Percentiles rank a stretch among this genome's conserved stretches.
Evolutionary conservation across 2,329 filamentous ascomycete species (phyloP).

Genomic region (Microsporum audouinii): DNA sequence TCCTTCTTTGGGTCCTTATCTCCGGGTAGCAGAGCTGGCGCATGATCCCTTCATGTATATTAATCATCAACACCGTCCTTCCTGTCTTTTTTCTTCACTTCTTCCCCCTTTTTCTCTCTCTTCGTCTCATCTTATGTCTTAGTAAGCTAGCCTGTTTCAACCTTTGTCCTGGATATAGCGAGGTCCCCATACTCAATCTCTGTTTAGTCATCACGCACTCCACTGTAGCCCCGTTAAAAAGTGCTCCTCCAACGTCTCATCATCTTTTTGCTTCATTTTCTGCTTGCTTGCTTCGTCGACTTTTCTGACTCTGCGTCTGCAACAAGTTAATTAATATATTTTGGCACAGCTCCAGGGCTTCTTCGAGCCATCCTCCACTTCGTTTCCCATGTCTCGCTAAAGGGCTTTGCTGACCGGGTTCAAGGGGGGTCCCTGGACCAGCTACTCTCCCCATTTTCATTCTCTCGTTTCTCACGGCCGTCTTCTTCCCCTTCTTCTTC

Average conservation of each 20-base stretch:
- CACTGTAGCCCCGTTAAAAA: neutral
- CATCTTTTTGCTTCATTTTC: neutral
- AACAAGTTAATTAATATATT: neutral
- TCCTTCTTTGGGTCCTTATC: constrained; percentile 14
- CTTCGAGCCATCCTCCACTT: neutral
- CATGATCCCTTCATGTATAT: neutral
- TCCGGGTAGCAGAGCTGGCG: constrained; percentile 9
- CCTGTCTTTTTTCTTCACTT: neutral
- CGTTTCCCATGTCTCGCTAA: neutral
- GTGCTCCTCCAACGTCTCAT: neutral
- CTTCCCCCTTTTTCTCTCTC: neutral
- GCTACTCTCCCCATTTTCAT: neutral
- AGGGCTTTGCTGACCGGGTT: neutral
- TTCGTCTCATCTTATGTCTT: neutral
- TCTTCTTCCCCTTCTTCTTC: neutral
- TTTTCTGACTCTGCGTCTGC: neutral
- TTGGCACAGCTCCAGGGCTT: neutral
- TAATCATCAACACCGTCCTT: neutral
- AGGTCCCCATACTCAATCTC: neutral
- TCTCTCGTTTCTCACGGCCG: neutral
- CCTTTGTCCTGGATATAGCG: neutral
- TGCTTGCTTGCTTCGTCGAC: too few relatives aligned
- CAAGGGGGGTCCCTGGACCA: neutral
- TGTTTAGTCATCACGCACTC: neutral
- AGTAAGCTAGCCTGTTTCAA: neutral